These are phyloP conservation scores for Rhododendron mucronatum DNA, from an alignment of 148 eudicot species.

Conservation along the genomic window DNA sequence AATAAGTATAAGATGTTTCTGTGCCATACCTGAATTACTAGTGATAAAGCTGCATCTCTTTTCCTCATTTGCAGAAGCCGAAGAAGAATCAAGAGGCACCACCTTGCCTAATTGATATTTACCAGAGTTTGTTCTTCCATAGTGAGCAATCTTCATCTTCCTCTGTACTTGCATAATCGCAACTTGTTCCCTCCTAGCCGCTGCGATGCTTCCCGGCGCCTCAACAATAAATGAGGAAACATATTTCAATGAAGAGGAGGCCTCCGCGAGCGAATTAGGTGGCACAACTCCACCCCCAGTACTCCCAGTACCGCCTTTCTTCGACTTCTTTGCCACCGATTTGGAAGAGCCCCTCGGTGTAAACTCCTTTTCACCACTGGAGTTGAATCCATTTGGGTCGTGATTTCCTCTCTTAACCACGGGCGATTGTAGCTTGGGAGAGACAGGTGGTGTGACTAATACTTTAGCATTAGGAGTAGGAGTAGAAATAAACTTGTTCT, in stretches of 20 bases:
- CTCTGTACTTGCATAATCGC: conserved; percentile 56
- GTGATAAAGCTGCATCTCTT: conserved; percentile 62
- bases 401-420: conserved; percentile 14
- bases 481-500: conserved; percentile 9
- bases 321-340: conserved; percentile 18
- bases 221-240: conserved; percentile 27
- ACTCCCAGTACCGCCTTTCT: conserved; percentile 10
- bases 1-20: no score
- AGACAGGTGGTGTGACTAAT: conserved; percentile 27
- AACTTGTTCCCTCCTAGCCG: conserved; percentile 56
- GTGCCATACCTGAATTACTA: conserved; percentile 50
- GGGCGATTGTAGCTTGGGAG: conserved; percentile 41
- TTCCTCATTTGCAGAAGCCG: conserved; percentile 17
- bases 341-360: conserved; percentile 9
- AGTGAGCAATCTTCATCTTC: conserved; percentile 63
- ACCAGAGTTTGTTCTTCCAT: conserved; percentile 47
- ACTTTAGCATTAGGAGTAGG: conserved; percentile 8
- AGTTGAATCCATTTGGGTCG: conserved; percentile 24
- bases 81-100: conserved; percentile 16
- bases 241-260: conserved; percentile 4
- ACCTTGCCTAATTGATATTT: conserved; percentile 21
- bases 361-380: conserved; percentile 18
- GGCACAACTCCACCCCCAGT: background rate
- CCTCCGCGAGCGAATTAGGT: background rate
- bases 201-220: conserved; percentile 59